Evolutionary conservation across 805 yeast genomes (phyloP), one percentile per base, ranked within the genome.

Genomic region (Ogataea polymorpha): DNA sequence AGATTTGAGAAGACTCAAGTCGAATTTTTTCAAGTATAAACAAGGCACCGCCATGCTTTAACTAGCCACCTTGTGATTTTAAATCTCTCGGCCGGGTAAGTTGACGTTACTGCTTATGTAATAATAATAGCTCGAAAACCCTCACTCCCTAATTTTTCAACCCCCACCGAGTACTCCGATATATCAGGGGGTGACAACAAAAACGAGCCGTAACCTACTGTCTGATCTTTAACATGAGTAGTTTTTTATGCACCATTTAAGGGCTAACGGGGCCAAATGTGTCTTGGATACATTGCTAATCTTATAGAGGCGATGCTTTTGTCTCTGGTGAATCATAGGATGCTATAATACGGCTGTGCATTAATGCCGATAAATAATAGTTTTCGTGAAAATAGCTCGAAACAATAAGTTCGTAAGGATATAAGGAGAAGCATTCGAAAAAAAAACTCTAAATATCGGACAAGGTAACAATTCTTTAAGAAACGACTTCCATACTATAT

Each of bases 291-390:
- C 27, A 3, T 5, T 24, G 27, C 27, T 12, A 10, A n/a, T 11
- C 13, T 2, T n/a, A 10, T n/a, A 24, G 27, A 12, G n/a, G 5
- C 14, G 10, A 6, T 28, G 18, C 20, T 28, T 6, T 16, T 10
- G 18, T 14, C 16, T 28, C 32, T 14, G 32, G 18, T 11, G 16
- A 13, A 12, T 14, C 15, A 1, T 7, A 5, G 15, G n/a, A 6
- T 20, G 23, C n/a, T 18, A 23, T 15, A 37, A 9, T 9, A 16
- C 21, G 37, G 42, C 42, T 39, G 42, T 28, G 40, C 37, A 35
- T 39, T 36, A 44, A 44, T 44, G 40, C 48, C 48, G 48, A 44
- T 44, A 44, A 39, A 40, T 34, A 34, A 30, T 34, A 34, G 35
- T 32, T 14, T 29, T 38, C 16, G 33, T 24, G 18, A 23, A 18